Base-by-base conservation (phyloP, 1,139 yeast genomes). In the Pichia inconspicua region DNA sequence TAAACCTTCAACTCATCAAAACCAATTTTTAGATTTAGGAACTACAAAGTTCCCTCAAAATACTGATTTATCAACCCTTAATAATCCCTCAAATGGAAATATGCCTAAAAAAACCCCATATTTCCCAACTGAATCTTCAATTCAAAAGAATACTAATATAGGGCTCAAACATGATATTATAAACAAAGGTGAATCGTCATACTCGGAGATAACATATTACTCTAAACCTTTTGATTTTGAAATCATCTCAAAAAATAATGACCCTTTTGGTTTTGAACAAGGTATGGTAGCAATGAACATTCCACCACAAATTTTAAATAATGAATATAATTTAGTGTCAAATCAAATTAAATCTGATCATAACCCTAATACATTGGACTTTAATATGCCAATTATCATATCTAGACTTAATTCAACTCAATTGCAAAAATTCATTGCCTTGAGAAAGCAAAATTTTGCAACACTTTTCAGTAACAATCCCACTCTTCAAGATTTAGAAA, bases 331-430 rank as follows among this genome's bases (percentile, higher is more conserved):
- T 34, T 14, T 7, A 14, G 27, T 25, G 2, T 25, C 17, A 5
- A 7, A 17, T 5, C 14, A 35, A n/a, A 37, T 43, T 4, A 42
- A 34, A 19, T 12, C 9, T 14, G 30, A 40, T 28, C 2, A 42
- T 30, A 43, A 43, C 11, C 11, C 28, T 4, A 22, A 34, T 8
- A 19, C 36, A 14, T 6, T n/a, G 8, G 39, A 40, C 25, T 22
- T 40, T n/a, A 34, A 46, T 22, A 30, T 46, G 8, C 43, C 35
- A 32, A 19, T 30, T 12, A 42, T 46, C n/a, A 28, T 40, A 27
- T 41, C 43, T 11, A 47, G 41, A 32, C 31, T 47, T 31, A 47
- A 43, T 30, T 40, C 49, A 17, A 47, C 44, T 36, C 43, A 43
- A 35, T 27, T 47, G 8, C 46, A 43, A 27, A 47, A 47, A 27